Conservation (phyloP, 257 asterid genomes). For the Petunia secreta region DNA sequence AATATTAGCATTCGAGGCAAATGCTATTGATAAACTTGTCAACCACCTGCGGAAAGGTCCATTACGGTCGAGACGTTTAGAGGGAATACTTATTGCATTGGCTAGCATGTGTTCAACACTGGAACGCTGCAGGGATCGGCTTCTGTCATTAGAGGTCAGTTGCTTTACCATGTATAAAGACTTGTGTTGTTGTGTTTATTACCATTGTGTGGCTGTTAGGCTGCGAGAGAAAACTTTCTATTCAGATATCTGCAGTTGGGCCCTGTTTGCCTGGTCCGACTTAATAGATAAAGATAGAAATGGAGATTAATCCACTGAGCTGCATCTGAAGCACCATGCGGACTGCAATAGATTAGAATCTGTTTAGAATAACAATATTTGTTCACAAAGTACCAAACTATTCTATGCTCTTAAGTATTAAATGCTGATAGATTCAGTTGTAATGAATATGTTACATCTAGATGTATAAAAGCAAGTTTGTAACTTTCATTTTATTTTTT, state of each 20-base stretch:
- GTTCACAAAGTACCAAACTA: slow-evolving; percentile 1
- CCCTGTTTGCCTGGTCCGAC: slow-evolving; percentile 17
- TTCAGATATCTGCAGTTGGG: slow-evolving; percentile 10
- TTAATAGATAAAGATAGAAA: slow-evolving; percentile 9
- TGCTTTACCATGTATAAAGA: slow-evolving; percentile 14
- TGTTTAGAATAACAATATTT: neutral
- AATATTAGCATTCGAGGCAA: slow-evolving; percentile 69
- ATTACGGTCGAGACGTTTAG: slow-evolving; percentile 58
- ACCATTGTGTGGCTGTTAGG: slow-evolving; percentile 25
- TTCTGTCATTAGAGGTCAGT: slow-evolving; percentile 73
- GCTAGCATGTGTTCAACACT: slow-evolving; percentile 77
- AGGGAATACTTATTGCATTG: slow-evolving; percentile 76
- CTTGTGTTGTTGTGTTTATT: slow-evolving; percentile 19
- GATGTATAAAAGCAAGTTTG: neutral
- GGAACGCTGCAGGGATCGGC: slow-evolving; percentile 84
- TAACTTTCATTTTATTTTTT: neutral
- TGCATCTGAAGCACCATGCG: neutral
- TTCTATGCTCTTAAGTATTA: neutral
- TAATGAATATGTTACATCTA: slow-evolving; percentile 2
- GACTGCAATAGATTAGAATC: neutral
- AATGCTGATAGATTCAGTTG: slow-evolving; percentile 5
- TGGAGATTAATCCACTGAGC: slow-evolving; percentile 1
- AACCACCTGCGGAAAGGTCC: slow-evolving; percentile 58
- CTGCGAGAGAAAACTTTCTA: neutral
- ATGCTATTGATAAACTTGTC: slow-evolving; percentile 63